Conservation (phyloP, 2,329 filamentous ascomycete species). For the Hansfordia pulvinata region DNA sequence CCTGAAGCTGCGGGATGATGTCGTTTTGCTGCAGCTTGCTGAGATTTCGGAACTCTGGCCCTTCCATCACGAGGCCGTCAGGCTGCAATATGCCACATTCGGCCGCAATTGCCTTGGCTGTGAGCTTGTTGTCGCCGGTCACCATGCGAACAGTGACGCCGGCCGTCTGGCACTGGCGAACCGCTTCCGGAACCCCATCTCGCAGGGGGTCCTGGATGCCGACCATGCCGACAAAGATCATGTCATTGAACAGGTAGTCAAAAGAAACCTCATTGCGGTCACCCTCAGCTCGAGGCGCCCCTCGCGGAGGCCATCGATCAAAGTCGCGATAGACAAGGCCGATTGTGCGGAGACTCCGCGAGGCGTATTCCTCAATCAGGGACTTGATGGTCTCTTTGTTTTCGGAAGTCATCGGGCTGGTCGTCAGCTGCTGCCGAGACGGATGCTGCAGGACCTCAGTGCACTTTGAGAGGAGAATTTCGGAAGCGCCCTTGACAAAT, state of each 20-base stretch:
- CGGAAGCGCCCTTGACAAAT: slow-evolving; percentile 51
- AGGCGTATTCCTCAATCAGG: slow-evolving; percentile 67
- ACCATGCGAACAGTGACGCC: slow-evolving; percentile 78
- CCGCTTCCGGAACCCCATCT: slow-evolving; percentile 59
- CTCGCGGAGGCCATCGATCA: slow-evolving; percentile 65
- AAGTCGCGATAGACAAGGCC: slow-evolving; percentile 77
- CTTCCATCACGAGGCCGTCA: slow-evolving; percentile 62
- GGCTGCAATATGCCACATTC: slow-evolving; percentile 64
- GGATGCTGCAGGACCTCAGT: no score
- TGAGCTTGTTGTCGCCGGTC: slow-evolving; percentile 70
- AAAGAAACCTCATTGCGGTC: slow-evolving; percentile 50
- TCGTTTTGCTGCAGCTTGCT: slow-evolving; percentile 50
- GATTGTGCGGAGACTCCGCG: slow-evolving; percentile 71
- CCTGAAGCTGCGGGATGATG: slow-evolving; percentile 55
- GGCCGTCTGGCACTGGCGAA: slow-evolving; percentile 58
- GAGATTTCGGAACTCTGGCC: slow-evolving; percentile 63
- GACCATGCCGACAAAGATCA: slow-evolving; percentile 57
- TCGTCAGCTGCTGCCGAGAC: slow-evolving; percentile 33
- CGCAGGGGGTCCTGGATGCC: slow-evolving; percentile 75
- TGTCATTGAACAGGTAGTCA: slow-evolving; percentile 51
- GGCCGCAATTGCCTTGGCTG: slow-evolving; percentile 63
- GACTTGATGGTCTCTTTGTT: slow-evolving; percentile 44
- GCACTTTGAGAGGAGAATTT: slow-evolving; percentile 47
- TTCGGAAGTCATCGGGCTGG: slow-evolving; percentile 37
- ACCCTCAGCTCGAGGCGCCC: slow-evolving; percentile 36